phyloP scores from a whole-genome alignment of 108 stramenopile species.

The Pseudonitzschia delicatissima region DNA sequence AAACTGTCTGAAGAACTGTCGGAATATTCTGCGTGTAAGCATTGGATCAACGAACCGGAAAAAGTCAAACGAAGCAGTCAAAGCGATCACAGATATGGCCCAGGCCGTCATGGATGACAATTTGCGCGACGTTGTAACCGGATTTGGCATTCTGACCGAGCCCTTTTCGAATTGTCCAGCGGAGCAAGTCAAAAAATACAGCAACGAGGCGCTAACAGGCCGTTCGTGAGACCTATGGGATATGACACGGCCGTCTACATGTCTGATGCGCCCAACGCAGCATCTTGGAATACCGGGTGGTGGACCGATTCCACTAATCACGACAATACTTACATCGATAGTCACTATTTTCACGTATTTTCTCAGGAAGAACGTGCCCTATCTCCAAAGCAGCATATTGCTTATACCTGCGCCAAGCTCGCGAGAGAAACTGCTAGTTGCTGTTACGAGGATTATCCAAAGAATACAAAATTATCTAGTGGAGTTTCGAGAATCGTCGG shows the following conservation, averaged over 20 bases:
- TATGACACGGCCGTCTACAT: slow-evolving; percentile 39
- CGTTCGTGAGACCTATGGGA: slow-evolving; percentile 42
- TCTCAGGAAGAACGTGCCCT: slow-evolving; percentile 31
- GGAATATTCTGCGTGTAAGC: slow-evolving; percentile 25
- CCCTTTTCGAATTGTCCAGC: slow-evolving; percentile 43
- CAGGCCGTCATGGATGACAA: slow-evolving; percentile 35
- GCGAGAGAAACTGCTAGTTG: slow-evolving; percentile 34
- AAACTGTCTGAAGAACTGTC: slow-evolving; percentile 26
- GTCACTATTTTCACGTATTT: slow-evolving; percentile 63
- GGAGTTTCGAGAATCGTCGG: slow-evolving; percentile 57
- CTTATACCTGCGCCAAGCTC: slow-evolving; percentile 43
- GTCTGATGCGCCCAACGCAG: slow-evolving; percentile 49
- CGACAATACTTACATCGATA: slow-evolving; percentile 52
- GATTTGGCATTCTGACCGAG: slow-evolving; percentile 71
- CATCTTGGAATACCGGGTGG: slow-evolving; percentile 44
- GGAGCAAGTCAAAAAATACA: slow-evolving; percentile 33
- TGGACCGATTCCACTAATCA: slow-evolving; percentile 32
- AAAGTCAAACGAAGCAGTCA: slow-evolving; percentile 46
- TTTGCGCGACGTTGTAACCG: slow-evolving; percentile 57
- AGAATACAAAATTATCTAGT: slow-evolving; percentile 25
- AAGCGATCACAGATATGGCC: slow-evolving; percentile 39
- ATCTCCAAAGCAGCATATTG: slow-evolving; percentile 62
- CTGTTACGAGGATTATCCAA: slow-evolving; percentile 50
- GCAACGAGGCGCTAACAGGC: slow-evolving; percentile 34
- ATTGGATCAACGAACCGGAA: slow-evolving; percentile 28